Percentiles rank a stretch among this genome's conserved stretches.
Conservation (phyloP, 2,329 filamentous ascomycete species). For the Aureobasidium musti region DNA sequence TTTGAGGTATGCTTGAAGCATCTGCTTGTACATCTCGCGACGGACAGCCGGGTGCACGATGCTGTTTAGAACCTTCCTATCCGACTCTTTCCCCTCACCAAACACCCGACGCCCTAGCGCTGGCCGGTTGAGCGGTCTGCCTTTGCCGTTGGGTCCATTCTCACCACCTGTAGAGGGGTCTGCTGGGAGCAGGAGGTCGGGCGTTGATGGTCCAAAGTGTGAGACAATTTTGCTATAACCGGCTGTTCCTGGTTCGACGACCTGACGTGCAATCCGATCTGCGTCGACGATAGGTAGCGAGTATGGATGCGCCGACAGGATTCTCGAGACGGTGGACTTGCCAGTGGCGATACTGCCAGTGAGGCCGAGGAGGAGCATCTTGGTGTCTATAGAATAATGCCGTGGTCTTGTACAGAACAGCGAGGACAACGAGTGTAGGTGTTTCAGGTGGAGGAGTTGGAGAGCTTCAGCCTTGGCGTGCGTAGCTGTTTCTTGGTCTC, state of each 20-base stretch:
- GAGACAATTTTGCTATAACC: slow-evolving; percentile 81
- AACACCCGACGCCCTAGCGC: slow-evolving; percentile 86
- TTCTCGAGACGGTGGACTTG: slow-evolving; percentile 89
- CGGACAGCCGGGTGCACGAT: slow-evolving; percentile 94
- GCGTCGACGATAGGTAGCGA: slow-evolving; percentile 90
- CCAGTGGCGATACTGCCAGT: slow-evolving; percentile 97
- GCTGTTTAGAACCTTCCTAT: slow-evolving; percentile 76
- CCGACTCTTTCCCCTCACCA: slow-evolving; percentile 71
- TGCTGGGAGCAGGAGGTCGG: slow-evolving; percentile 75
- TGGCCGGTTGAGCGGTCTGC: slow-evolving; percentile 78
- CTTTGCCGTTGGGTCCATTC: slow-evolving; percentile 60
- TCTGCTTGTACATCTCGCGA: slow-evolving; percentile 72
- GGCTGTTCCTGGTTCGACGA: slow-evolving; percentile 86
- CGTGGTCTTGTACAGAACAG: not conserved
- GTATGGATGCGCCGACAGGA: slow-evolving; percentile 79
- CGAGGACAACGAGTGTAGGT: not conserved
- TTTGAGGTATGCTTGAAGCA: slow-evolving; percentile 70
- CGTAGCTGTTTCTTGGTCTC: slow-evolving; percentile 18
- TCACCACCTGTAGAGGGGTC: slow-evolving; percentile 47
- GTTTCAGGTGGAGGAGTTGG: not conserved
- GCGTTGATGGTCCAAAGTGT: slow-evolving; percentile 79
- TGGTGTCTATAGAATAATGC: not conserved
- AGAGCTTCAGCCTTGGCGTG: slow-evolving; percentile 6
- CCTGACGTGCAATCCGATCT: slow-evolving; percentile 86
- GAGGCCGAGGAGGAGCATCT: slow-evolving; percentile 91